Conservation (phyloP, 2,329 filamentous ascomycete genomes). For the Penicillium hordei region DNA sequence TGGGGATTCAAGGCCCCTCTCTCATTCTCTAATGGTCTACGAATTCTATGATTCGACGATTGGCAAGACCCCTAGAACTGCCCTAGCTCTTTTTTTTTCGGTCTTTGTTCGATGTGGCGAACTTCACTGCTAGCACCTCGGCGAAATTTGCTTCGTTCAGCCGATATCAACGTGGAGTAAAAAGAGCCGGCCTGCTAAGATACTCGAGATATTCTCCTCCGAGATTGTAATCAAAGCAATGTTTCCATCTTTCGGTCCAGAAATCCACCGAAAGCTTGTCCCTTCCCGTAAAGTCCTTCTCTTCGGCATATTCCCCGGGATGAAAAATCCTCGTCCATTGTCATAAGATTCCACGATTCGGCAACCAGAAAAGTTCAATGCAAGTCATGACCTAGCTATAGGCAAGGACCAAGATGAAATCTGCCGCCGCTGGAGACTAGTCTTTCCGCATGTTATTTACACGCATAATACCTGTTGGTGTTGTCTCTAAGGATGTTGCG, state of each 20-base stretch:
- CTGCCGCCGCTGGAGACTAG: not conserved
- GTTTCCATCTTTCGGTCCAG: too few relatives aligned
- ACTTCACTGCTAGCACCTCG: not conserved
- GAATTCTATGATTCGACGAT: not conserved
- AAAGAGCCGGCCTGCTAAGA: not conserved
- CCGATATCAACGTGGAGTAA: not conserved
- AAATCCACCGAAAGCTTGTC: not conserved
- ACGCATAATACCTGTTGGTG: too few relatives aligned
- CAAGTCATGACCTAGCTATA: not conserved
- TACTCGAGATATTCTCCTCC: not conserved
- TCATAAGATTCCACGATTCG: not conserved
- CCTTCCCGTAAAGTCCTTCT: not conserved
- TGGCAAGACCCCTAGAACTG: too few relatives aligned
- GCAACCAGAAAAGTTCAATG: not conserved
- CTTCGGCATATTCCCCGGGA: not conserved
- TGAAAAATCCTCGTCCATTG: not conserved
- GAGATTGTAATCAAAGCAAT: not conserved
- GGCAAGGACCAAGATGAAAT: not conserved
- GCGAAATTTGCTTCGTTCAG: not conserved
- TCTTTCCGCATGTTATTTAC: not conserved
- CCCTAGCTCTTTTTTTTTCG: rapidly evolving
- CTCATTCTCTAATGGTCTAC: not conserved
- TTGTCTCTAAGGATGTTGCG: not conserved
- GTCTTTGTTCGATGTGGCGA: not conserved
- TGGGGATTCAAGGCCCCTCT: not conserved